A percentile compares a stretch with the other conserved stretches of the same genome.
Evolutionary conservation across 179 eudicot genomes (phyloP).

Genomic region (Silene noctiflora): DNA sequence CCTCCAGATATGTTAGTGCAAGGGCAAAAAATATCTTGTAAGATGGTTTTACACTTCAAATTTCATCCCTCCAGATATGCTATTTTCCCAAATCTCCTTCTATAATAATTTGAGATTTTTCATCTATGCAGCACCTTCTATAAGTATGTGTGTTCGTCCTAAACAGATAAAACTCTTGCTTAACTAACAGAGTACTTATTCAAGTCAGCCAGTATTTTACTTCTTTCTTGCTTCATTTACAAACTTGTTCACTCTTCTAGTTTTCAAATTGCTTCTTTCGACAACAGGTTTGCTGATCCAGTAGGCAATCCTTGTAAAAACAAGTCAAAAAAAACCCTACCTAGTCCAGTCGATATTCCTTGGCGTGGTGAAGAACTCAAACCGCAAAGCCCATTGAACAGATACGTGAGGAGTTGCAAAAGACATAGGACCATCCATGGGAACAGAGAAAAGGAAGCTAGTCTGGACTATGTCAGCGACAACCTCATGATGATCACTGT

Average conservation of each 20-base stretch:
- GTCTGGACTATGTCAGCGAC: slow-evolving; percentile 91
- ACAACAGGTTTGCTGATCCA: background rate
- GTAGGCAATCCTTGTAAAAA: background rate
- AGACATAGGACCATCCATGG: slow-evolving; percentile 93
- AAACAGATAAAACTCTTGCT: background rate
- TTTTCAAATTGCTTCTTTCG: background rate
- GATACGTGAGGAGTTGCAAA: slow-evolving; percentile 76
- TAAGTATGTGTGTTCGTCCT: background rate
- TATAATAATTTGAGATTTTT: background rate
- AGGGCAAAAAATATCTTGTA: background rate
- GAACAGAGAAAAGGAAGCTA: slow-evolving; percentile 85
- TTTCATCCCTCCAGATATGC: background rate
- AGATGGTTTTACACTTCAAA: background rate
- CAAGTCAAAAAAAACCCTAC: slow-evolving; percentile 32
- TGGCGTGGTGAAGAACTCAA: slow-evolving; percentile 83
- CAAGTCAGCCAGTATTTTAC: background rate
- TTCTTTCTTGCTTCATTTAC: background rate
- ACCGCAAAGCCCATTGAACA: slow-evolving; percentile 84
- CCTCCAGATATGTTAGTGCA: background rate
- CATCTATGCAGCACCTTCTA: background rate
- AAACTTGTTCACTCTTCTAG: background rate
- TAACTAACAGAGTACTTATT: background rate
- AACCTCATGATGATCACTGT: slow-evolving; percentile 77
- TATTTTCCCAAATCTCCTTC: background rate
- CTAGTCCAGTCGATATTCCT: slow-evolving; percentile 81